Base-by-base conservation (phyloP, 345 rosid species). In the Corchorus capsularis region DNA sequence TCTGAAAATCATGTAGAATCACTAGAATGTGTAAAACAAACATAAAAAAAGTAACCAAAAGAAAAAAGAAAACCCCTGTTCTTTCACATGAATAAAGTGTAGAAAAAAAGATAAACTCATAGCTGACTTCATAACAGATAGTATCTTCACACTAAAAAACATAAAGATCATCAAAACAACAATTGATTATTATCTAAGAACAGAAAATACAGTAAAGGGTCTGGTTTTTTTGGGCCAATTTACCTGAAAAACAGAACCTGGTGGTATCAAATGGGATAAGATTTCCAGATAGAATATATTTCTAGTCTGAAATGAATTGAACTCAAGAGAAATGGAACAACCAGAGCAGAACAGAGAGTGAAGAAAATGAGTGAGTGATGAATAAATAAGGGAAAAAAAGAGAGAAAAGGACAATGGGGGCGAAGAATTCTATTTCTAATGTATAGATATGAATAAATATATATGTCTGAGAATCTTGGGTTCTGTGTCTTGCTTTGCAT, bases 401-500 rank as follows among this genome's bases (percentile, higher is more conserved):
- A 56, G 43, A 32, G 54, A 56, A 62, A 57, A 73, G 27, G 76
- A 60, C 74, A 68, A 49, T n/a, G 20, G 15, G 71, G 71, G 39
- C 14, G 71, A 60, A 10, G 27, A 74, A 52, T 69, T 57, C 65
- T 52, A 74, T 43, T 69, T 57, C 65, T 52, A 69, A 27, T 39
- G 43, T 6, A 39, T 6, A 39, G 43, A 3, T 3, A 39, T 6
- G 52, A 69, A 73, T 50, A 50, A 64, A 57, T 66, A 27, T 41
- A 39, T 39, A 10, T 66, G 69, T 35, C 68, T 59, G 74, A 67
- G 75, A 69, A 79, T 61, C 75, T 68, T 12, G 71, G 78, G 64
- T 11, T 67, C n/a, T 68, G 74, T 61, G 75, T 13, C 15, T 2
- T 34, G 16, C 75, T 7, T 16, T 73, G 69, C 74, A 79, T 73